phyloP scores from a whole-genome alignment of 2,329 filamentous ascomycete species.

The Colletotrichum orbiculare region DNA sequence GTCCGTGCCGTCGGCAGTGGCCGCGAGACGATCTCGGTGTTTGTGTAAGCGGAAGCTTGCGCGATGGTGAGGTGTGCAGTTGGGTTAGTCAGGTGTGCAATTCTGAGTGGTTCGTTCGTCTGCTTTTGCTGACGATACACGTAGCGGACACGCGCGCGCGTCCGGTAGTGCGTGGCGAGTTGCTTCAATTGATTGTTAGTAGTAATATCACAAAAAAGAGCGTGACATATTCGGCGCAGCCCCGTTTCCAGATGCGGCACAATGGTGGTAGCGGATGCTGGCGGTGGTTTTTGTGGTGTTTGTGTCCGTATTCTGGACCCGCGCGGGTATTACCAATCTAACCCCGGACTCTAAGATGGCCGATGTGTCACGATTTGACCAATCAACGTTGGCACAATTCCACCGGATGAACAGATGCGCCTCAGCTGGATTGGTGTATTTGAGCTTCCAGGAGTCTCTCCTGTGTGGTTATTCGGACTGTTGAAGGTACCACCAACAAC shows the following conservation, averaged over 20 bases:
- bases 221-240: neutral
- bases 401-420: conserved; percentile 2
- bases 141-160: too few species aligned
- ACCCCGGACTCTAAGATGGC: conserved; percentile 16
- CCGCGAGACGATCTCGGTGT: conserved; percentile 49
- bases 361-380: neutral
- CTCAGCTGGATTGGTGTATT: conserved; percentile 6
- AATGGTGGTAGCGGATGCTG: neutral
- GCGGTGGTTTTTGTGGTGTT: neutral
- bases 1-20: conserved; percentile 65
- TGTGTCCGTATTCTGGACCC: conserved; percentile 14
- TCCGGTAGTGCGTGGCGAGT: too few species aligned
- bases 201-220: too few species aligned
- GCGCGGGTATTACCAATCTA: conserved; percentile 37
- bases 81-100: too few species aligned
- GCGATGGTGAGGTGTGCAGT: too few species aligned
- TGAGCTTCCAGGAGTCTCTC: conserved; percentile 13
- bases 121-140: too few species aligned
- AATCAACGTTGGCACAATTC: conserved; percentile 6
- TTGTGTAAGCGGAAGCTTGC: conserved; percentile 40
- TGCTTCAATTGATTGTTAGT: too few species aligned
- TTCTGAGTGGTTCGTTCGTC: too few species aligned
- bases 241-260: conserved; percentile 1
- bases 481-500: neutral
- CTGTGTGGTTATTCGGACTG: neutral